Base-by-base conservation (phyloP, 2,329 filamentous ascomycete species). In the Fusarium fujikuroi region DNA sequence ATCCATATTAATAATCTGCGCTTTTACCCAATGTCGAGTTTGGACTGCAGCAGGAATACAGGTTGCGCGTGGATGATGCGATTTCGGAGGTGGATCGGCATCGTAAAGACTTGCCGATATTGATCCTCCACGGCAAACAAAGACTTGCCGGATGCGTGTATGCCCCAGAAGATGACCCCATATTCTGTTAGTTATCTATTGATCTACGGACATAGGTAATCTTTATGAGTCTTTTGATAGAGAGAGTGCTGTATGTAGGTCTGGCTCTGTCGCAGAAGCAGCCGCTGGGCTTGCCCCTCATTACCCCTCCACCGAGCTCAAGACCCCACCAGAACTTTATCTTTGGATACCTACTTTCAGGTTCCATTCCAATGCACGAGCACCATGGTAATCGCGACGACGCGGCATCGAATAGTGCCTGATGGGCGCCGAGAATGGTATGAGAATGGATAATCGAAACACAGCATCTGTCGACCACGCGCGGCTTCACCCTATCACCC, bases 1-100 rank as follows among this genome's bases (percentile, higher is more conserved):
- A 3, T 9, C 3, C 14, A 19, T 1, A 46, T 47, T 36, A 34
- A 57, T 40, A 57, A 34, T 36, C n/a, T 36, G 28, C 10, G 16
- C 5, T 18, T 47, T 36, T 21, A 8, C 21, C 11, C 3, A 23
- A 23, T 8, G 16, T 14, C 0, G 19, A 10, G 7, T 21, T 18
- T 25, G 28, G n/a, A 14, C n/a, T 46, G 19, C 9, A 46, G 19
- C 9, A 49, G 12, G 28, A n/a, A 49, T 49, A 32, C 21, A 47
- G 28, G n/a, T 19, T 28, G 54, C 23, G 18, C 14, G 50, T 16
- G 23, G 19, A 54, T 54, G 34, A 28, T 54, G 50, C 50, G 50
- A 54, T 40, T 7, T 54, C 50, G 50, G 50, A 54, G 50, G 50
- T 40, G 19, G 23, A 40, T 54, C 50, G 50, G 50, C 50, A 40